phyloP scores from a whole-genome alignment of 129 eudicot genomes.

The Centrapalus pauciflorus region DNA sequence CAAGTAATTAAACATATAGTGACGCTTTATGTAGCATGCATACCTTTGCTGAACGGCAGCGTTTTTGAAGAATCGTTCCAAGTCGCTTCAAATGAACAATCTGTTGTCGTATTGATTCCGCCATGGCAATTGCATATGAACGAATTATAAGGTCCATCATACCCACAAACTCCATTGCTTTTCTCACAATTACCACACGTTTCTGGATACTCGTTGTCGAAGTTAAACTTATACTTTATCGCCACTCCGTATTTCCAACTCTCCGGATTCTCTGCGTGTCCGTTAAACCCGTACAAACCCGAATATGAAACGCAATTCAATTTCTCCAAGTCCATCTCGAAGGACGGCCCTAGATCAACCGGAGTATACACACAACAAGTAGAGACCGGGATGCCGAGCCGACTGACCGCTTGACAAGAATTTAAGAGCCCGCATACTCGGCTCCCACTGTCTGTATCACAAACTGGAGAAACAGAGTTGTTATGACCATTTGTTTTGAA shows the following conservation, averaged over 20 bases:
- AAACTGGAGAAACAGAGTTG: slow-evolving; percentile 43
- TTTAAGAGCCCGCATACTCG: slow-evolving; percentile 54
- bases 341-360: slow-evolving; percentile 84
- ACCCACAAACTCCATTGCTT: slow-evolving; percentile 82
- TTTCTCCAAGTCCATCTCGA: slow-evolving; percentile 74
- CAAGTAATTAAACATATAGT: not conserved
- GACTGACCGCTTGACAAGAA: slow-evolving; percentile 72
- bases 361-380: slow-evolving; percentile 91
- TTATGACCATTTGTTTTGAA: slow-evolving; percentile 35
- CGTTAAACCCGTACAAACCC: slow-evolving; percentile 63
- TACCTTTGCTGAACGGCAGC: slow-evolving; percentile 33
- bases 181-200: slow-evolving; percentile 68
- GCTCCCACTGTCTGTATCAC: slow-evolving; percentile 55
- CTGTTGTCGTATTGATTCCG: slow-evolving; percentile 60
- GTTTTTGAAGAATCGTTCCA: slow-evolving; percentile 47
- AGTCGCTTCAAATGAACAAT: slow-evolving; percentile 52
- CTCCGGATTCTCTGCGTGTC: slow-evolving; percentile 48
- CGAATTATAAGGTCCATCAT: slow-evolving; percentile 43
- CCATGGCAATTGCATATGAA: slow-evolving; percentile 61
- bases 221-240: slow-evolving; percentile 75
- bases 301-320: slow-evolving; percentile 63
- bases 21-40: too few relatives aligned
- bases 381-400: slow-evolving; percentile 50
- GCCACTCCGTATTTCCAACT: slow-evolving; percentile 77
- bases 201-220: slow-evolving; percentile 62